Base-by-base conservation (phyloP, 306 rosid genomes). In the Glycine tomentella region DNA sequence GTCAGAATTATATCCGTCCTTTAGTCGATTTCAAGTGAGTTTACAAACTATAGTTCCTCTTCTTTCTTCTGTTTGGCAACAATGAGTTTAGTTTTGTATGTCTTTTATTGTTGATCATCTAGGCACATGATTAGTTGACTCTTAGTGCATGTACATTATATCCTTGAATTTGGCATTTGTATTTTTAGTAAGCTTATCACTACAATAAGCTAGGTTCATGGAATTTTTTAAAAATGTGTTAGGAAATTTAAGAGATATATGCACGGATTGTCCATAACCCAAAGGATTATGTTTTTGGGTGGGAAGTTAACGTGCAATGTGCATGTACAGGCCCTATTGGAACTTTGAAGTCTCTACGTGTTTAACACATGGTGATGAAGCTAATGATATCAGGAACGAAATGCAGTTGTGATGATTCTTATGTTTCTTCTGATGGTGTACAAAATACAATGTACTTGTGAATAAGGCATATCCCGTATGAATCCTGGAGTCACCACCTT, bases 1-100 rank as follows among this genome's bases (percentile, higher is more conserved):
- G 99, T 68, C 99, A 96, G 83, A 92, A 90, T 82, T 96, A 93
- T 83, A 87, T 96, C 66, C 98, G 97, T 74, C 99, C 99, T 58
- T 80, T 96, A 80, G 85, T 93, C 78, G 97, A 96, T 90, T 92
- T 87, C 91, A 84, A 87, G 99, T 93, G 82, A 85, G 91, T 86
- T 79, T 78, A 71, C 87, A 62, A 61, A 64, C 75, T 62, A 15
- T 66, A 66, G 69, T 63, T 55, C 80, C 74, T 76, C 65, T 76
- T 75, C 76, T 82, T 69, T 77, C 79, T 49, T 75, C 70, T 74
- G 58, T 57, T 84, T 79, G 53, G 16, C 51, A 10, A 53, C 34
- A 36, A 51, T 63, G 45, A 40, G 56, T 84, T 74, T 55, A 40
- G 75, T 73, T 83, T 76, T 70, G 52, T 78, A 64, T 63, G 74